These are phyloP conservation scores for Trichoderma semiorbis DNA, from an alignment of 2,329 filamentous ascomycete species.

Conservation along the genomic window DNA sequence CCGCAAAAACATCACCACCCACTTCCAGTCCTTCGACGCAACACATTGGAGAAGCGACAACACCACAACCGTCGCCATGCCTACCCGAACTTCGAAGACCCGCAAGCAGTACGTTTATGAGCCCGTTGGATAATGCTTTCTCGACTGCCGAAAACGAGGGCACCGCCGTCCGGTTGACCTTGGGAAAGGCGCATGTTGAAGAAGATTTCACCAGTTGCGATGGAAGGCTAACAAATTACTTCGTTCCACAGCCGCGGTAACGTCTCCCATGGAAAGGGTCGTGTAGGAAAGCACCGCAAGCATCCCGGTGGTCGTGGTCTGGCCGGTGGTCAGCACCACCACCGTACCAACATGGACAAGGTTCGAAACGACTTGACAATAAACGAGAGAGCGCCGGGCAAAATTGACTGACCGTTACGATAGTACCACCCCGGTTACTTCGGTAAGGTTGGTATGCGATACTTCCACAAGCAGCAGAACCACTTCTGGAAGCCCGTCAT, in stretches of 20 bases:
- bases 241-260: conserved; percentile 73
- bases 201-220: conserved; percentile 11
- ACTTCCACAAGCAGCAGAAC: conserved; percentile 95
- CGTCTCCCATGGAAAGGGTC: conserved; percentile 97
- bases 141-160: conserved; percentile 15
- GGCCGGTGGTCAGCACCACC: conserved; percentile 98
- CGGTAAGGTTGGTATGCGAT: conserved; percentile 91
- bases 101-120: conserved; percentile 66
- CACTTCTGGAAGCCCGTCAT: conserved; percentile 98
- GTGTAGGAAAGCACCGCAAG: conserved; percentile 99
- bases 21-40: conserved; percentile 34
- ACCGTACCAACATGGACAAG: conserved; percentile 63
- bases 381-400: conserved; percentile 9
- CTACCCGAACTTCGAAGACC: conserved; percentile 72
- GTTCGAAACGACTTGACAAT: conserved; percentile 55
- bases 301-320: conserved; percentile 76
- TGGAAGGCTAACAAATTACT: conserved; percentile 22
- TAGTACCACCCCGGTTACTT: conserved; percentile 98
- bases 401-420: conserved; percentile 28
- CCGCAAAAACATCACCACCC: conserved; percentile 40
- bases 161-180: conserved; percentile 1
- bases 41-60: conserved; percentile 42
- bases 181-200: conserved; percentile 7
- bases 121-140: conserved; percentile 21
- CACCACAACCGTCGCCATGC: conserved; percentile 57